Percentiles rank a stretch among this genome's conserved stretches.
Evolutionary conservation across 2,329 filamentous ascomycete genomes (phyloP).

Genomic region (Macrophomina tecta): DNA sequence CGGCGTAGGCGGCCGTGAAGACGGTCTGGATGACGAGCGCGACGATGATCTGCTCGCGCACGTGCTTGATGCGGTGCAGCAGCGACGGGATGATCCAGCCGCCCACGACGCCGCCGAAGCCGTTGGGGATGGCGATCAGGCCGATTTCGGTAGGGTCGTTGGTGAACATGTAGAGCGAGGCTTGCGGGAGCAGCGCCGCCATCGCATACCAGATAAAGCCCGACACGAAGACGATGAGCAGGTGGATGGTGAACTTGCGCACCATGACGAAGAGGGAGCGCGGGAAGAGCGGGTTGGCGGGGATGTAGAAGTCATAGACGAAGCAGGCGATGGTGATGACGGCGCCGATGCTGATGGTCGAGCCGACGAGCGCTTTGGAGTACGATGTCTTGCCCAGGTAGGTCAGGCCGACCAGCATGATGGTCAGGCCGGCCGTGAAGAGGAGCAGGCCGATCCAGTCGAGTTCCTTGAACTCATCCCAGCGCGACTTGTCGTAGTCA

Average conservation of each 20-base stretch:
- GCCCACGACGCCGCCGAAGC: conserved; percentile 32
- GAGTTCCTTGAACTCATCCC: conserved; percentile 44
- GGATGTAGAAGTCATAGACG: conserved; percentile 33
- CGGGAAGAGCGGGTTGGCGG: conserved; percentile 38
- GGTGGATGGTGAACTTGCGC: conserved; percentile 37
- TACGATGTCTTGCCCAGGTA: conserved; percentile 47
- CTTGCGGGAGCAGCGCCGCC: conserved; percentile 34
- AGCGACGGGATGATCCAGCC: conserved; percentile 32
- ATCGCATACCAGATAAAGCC: conserved; percentile 41
- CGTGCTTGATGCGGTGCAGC: conserved; percentile 34
- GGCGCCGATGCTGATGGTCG: conserved; percentile 36
- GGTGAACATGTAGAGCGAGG: conserved; percentile 34
- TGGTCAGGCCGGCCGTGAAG: conserved; percentile 52
- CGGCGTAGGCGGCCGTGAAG: conserved; percentile 35
- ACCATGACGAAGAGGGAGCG: conserved; percentile 38
- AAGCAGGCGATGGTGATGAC: conserved; percentile 34
- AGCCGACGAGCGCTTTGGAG: conserved; percentile 38
- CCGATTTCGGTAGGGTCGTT: conserved; percentile 34
- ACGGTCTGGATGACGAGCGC: conserved; percentile 35
- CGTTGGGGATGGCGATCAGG: conserved; percentile 34
- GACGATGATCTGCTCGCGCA: conserved; percentile 33
- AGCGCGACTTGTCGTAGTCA: conserved; percentile 36
- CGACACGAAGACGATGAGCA: conserved; percentile 38
- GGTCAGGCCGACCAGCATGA: conserved; percentile 56
- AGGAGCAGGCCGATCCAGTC: conserved; percentile 57